Base-by-base conservation (phyloP, 495 filamentous ascomycete species). In the Xylaria nigripes region DNA sequence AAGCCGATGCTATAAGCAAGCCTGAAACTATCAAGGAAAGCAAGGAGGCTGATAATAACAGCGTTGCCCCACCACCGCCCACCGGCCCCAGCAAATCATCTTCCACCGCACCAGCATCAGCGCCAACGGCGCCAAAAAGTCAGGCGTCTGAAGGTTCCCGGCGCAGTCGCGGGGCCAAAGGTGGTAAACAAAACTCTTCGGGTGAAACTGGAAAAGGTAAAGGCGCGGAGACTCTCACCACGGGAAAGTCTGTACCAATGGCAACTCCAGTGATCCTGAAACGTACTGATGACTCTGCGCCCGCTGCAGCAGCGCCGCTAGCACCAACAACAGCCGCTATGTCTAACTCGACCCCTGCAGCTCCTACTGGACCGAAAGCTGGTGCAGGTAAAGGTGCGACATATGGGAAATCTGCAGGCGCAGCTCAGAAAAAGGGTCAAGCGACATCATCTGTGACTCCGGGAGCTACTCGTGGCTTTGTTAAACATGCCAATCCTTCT, bases 401-500 rank as follows among this genome's bases (percentile, higher is more conserved):
- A 13, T 49, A 51, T 4, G 56, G 25, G 15, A 67, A 64, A 57
- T 52, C 52, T 0, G 46, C n/a, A 61, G 15, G 43, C 29, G n/a
- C 40, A 6, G 1, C 45, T 6, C 63, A 64, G 55, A 64, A 63
- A 46, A 65, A 61, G 19, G 57, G 51, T 0, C 58, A 57, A 3
- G 21, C 53, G 19, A 50, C 64, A 21, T 38, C 67, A 15, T 40
- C 60, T 6, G 56, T 80, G 56, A 65, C 76, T 23, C 65, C 82
- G 8, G 81, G 80, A 3, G 80, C 85, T 6, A 87, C 82, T 1
- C 84, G 88, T 63, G 90, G 88, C n/a, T 96, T 95, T 65, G 75
- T 95, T 60, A 95, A 95, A 63, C 90, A 95, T 61, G 90, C 90
- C 50, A 94, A 93, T 66, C 82, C 88, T 18, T 90, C 89, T 1